Percentiles rank a stretch among this genome's conserved stretches.
phyloP scores from a whole-genome alignment of 2,329 filamentous ascomycete species.

The Colletotrichum acutatum region DNA sequence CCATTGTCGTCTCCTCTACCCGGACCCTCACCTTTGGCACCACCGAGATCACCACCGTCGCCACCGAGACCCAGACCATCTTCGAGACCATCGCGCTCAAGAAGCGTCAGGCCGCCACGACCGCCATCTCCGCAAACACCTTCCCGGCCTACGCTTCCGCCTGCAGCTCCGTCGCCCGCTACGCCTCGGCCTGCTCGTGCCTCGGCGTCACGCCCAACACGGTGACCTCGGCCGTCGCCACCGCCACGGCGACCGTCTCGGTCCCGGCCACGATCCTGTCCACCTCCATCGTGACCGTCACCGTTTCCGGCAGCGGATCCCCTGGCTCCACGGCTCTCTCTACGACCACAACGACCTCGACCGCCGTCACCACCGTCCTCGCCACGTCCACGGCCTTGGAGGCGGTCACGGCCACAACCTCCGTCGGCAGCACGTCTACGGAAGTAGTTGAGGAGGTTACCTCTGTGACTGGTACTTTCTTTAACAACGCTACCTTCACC shows the following conservation, averaged over 20 bases:
- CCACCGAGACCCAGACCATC: constrained; percentile 34
- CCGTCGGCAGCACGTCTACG: constrained; percentile 25
- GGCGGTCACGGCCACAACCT: constrained; percentile 21
- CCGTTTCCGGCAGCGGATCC: constrained; percentile 21
- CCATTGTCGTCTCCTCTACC: constrained; percentile 25
- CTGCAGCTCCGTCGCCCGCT: constrained; percentile 37
- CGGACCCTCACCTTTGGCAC: constrained; percentile 27
- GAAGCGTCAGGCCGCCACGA: constrained; percentile 22
- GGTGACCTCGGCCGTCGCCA: constrained; percentile 31
- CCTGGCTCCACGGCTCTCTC: constrained; percentile 13
- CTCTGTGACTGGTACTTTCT: constrained; percentile 23
- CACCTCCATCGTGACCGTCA: constrained; percentile 32
- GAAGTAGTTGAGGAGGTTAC: constrained; percentile 29
- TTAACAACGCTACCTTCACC: constrained; percentile 32
- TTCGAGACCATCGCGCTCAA: constrained; percentile 19
- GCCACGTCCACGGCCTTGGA: constrained; percentile 15
- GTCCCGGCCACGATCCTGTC: constrained; percentile 29
- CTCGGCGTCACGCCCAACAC: constrained; percentile 38
- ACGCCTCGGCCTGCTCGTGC: constrained; percentile 41
- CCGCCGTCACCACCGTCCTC: constrained; percentile 8
- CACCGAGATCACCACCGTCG: constrained; percentile 29
- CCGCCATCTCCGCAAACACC: background rate
- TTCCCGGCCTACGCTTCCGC: constrained; percentile 40
- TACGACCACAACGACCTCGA: background rate
- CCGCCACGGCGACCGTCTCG: constrained; percentile 28